Evolutionary conservation across 2,329 filamentous ascomycete species (phyloP).

Genomic region (Trichoderma sp.): DNA sequence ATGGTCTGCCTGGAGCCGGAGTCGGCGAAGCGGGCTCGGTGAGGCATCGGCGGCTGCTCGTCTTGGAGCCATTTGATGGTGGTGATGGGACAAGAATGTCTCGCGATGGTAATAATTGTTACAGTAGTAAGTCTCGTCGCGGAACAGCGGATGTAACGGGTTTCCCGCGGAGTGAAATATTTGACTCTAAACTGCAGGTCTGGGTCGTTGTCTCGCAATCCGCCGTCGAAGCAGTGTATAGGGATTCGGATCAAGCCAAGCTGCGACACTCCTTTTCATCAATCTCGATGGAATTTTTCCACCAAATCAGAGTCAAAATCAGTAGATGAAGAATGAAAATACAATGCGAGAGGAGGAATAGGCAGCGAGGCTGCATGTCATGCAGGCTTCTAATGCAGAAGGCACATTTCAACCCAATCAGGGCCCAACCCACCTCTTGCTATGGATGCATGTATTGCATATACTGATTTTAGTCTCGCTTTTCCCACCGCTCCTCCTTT

Average conservation of each 20-base stretch:
- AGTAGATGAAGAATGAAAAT: background rate
- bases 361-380: slow-evolving; percentile 5
- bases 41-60: background rate
- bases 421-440: slow-evolving; percentile 7
- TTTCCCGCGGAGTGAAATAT: background rate
- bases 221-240: background rate
- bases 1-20: background rate
- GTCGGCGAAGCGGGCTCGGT: background rate
- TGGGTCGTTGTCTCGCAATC: background rate
- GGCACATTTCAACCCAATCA: slow-evolving; percentile 16
- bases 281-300: background rate
- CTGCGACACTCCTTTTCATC: background rate
- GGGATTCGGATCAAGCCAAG: background rate
- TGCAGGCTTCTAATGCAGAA: slow-evolving; percentile 12
- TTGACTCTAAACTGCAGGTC: background rate
- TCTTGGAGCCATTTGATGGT: slow-evolving; percentile 3
- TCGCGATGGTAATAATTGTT: background rate
- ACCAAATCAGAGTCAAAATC: background rate
- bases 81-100: background rate
- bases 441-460: background rate
- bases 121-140: background rate
- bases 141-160: background rate
- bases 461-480: background rate
- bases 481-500: background rate
- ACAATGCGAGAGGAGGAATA: background rate